Evolutionary conservation across 306 rosid species (phyloP), one percentile per base, ranked within the genome.

Genomic region (Comarum palustre): DNA sequence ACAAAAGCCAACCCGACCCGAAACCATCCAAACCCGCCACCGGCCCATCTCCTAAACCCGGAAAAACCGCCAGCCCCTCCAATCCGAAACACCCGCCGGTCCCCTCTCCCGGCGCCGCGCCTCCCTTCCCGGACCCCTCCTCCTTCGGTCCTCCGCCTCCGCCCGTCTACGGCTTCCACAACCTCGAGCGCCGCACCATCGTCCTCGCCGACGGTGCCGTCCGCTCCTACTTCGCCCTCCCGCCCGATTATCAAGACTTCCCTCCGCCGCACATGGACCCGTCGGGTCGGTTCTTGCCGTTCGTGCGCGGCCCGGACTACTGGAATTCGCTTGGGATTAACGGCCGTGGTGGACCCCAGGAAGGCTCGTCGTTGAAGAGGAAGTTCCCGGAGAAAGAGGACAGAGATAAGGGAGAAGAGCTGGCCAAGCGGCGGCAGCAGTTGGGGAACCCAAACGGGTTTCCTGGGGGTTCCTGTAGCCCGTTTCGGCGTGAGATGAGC

Each of bases 151-250:
- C 95, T 2, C 96, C 90, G 0, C 99, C 99, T 20, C 92, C 91
- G 4, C 97, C 96, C 10, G 86, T 87, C 7, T 95, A 95, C 68
- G 96, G 96, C 39, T 95, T 95, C 79, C 99, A 95, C 90, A 91
- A 91, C 96, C 93, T 95, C 2, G 97, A 91, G 63, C 99, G 99
- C 32, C 99, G 96, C 16, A 84, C 99, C 1, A 84, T 95, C 62
- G 85, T 84, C 48, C 96, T 95, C 31, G 93, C 99, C 20, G 99
- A 95, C 59, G 97, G 93, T 13, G 87, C 86, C 29, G 99, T 90
- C 41, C 90, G 97, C 32, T 91, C 97, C 15, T 95, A 95, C 85
- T 90, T 90, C 52, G 92, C 97, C 29, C 97, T 95, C 14, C 97
- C 99, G 1, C 90, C 83, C 0, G 97, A 95, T 78, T 95, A 92